Evolutionary conservation across 73 alveolate species (phyloP), one percentile per base, ranked within the genome.

Genomic region (Paramecium sonneborni): DNA sequence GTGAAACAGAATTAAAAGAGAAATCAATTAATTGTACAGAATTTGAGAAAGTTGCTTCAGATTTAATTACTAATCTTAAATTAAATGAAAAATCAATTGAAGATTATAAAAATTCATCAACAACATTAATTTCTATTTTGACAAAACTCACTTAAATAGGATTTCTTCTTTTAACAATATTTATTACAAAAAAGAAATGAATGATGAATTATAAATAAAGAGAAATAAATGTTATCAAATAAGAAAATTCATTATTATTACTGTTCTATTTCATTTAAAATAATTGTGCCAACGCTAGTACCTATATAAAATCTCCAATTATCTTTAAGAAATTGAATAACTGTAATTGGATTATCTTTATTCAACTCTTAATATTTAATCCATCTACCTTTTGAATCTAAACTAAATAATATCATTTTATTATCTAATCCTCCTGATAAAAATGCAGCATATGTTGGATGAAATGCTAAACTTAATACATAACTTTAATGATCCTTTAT

Each of bases 361-460:
- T 26, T 62, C 18, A 28, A 32, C 39, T 62, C 82, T 32, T 62
- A 62, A 62, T 5, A 32, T 6, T 62, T 62, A 24, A 62, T 32
- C 82, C 82, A 62, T 62, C 82, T 62, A 0, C 82, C 82, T 62
- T 32, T 62, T 0, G 46, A 28, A 62, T 62, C 82, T 26, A 62
- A 62, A 2, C 82, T 44, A 62, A 28, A 62, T 26, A 62, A 15
- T 0, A 62, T 28, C 43, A 62, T 26, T 10, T 62, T 62, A 11
- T 62, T 26, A 24, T 62, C 82, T 10, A 62, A 62, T 62, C 82
- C 82, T 28, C 82, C 82, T 2, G 82, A 62, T 32, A 62, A 28
- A 62, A 62, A 62, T 21, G 82, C 82, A 1, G 82, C 82, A 62
- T 62, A 62, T 0, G 46, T 62, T 24, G 82, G 82, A 62, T 62